These are phyloP conservation scores for Fusarium denticulatum DNA, from an alignment of 2,329 filamentous ascomycete species.

Conservation along the genomic window DNA sequence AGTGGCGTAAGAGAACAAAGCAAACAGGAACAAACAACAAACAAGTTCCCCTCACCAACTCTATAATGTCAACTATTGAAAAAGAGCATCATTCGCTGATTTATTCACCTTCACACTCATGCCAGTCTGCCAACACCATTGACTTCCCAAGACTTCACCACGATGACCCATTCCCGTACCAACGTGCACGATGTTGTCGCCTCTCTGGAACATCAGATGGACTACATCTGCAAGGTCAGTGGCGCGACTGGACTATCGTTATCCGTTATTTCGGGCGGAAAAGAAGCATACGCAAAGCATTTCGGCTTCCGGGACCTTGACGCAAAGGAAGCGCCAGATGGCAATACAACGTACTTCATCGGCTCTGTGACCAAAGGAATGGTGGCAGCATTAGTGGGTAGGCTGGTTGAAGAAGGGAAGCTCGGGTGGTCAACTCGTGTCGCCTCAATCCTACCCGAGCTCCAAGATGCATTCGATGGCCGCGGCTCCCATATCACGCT, in stretches of 20 bases:
- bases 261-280: neutral
- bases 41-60: neutral
- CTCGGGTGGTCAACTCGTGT: neutral
- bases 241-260: accelerated
- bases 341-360: neutral
- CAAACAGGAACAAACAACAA: neutral
- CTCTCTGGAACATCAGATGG: neutral
- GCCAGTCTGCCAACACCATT: no score
- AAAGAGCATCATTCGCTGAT: neutral
- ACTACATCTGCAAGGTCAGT: neutral
- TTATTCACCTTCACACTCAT: neutral
- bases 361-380: neutral
- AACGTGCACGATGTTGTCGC: accelerated
- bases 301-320: neutral
- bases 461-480: accelerated
- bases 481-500: neutral
- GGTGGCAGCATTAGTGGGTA: accelerated
- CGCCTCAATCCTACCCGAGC: neutral
- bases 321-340: neutral
- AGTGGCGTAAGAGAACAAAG: neutral
- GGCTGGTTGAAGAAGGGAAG: neutral
- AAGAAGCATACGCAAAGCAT: neutral
- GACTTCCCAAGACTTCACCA: no score
- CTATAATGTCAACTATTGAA: accelerated
- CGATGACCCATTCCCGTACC: accelerated